Percentiles rank a stretch among this genome's conserved stretches.
These are phyloP conservation scores for Cocos nucifera DNA, from an alignment of 176 grass and related monocot species.

Conservation along the genomic window DNA sequence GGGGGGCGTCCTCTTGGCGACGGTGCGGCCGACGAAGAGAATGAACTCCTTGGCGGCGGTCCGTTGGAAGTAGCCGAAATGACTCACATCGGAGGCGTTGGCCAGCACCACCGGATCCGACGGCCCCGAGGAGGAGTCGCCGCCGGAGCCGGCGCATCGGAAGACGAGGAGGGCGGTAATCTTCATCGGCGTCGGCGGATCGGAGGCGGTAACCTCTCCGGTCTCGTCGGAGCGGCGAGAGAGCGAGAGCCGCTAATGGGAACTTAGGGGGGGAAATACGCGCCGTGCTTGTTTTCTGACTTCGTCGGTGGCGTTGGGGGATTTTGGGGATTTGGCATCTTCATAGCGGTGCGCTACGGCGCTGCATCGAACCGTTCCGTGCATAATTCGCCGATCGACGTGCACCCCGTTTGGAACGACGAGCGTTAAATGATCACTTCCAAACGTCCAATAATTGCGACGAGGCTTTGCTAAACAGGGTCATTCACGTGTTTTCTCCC, in stretches of 20 bases:
- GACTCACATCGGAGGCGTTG: slow-evolving; percentile 86
- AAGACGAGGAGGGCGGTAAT: slow-evolving; percentile 79
- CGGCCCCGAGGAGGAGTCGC: slow-evolving; percentile 24
- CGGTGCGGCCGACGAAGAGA: slow-evolving; percentile 68
- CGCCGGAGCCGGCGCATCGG: slow-evolving; percentile 17
- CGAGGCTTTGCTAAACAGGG: no score
- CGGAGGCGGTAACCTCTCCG: background rate
- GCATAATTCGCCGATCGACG: no score
- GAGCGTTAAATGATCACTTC: no score
- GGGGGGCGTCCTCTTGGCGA: slow-evolving; percentile 55
- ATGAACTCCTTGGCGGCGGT: slow-evolving; percentile 75
- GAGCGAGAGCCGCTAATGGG: background rate
- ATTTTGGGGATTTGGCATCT: no score
- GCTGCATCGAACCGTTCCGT: no score
- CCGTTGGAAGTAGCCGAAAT: slow-evolving; percentile 81
- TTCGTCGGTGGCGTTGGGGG: no score
- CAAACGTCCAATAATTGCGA: no score
- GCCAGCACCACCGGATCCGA: slow-evolving; percentile 64
- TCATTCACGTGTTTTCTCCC: no score
- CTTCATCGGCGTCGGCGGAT: slow-evolving; percentile 39
- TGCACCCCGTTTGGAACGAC: no score
- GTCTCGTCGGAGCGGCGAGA: background rate
- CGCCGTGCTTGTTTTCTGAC: no score
- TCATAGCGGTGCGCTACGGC: no score
- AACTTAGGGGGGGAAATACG: no score